Evolutionary conservation across 2,329 filamentous ascomycete genomes (phyloP).

Genomic region (Verticillium klebahnii): DNA sequence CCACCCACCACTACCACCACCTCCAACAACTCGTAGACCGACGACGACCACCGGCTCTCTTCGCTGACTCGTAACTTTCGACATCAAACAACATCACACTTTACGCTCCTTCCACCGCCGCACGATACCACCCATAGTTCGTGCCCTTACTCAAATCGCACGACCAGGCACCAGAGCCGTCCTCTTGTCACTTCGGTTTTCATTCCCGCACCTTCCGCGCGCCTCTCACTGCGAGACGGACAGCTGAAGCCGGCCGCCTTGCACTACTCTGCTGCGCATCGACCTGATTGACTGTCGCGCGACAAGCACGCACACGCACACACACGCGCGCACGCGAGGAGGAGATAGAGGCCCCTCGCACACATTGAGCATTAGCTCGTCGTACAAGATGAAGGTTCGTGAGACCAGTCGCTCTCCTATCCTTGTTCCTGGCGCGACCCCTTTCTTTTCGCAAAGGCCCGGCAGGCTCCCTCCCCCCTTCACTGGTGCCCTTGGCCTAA

Average conservation of each 20-base stretch:
- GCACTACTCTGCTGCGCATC: background rate
- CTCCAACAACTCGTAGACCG: background rate
- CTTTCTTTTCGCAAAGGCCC: no score
- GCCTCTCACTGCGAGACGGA: background rate
- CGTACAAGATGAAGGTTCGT: constrained; percentile 16
- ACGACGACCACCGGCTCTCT: background rate
- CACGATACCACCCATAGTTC: background rate
- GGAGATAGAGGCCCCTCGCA: background rate
- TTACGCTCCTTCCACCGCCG: background rate
- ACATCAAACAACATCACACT: background rate
- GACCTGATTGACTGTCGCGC: background rate
- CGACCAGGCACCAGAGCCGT: background rate
- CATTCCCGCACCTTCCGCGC: background rate
- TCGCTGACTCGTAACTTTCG: background rate
- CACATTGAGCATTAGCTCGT: constrained; percentile 2
- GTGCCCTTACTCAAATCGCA: background rate
- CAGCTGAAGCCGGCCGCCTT: background rate
- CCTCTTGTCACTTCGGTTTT: background rate
- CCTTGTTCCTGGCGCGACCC: no score
- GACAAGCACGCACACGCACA: background rate
- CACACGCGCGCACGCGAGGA: background rate
- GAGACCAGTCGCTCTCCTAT: background rate
- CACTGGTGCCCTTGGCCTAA: background rate
- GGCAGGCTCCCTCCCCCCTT: background rate
- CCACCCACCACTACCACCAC: no score